Evolutionary conservation across 805 yeast species (phyloP).

Genomic region (Sporopachydermia lactativora): DNA sequence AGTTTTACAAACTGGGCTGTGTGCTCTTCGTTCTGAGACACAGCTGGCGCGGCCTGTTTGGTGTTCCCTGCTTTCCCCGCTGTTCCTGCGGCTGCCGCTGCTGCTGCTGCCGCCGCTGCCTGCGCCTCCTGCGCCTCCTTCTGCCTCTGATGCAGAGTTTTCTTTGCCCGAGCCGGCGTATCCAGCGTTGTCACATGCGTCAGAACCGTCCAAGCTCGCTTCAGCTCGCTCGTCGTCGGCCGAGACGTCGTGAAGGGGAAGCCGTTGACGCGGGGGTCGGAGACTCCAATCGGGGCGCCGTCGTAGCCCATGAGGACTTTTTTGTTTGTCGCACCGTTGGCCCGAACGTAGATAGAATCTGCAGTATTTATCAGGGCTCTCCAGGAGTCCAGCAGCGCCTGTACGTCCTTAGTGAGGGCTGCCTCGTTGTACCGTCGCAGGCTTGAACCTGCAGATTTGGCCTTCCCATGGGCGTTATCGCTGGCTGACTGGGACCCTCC

Average conservation of each 20-base stretch:
- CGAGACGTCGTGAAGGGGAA: conserved; percentile 87
- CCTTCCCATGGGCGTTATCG: conserved; percentile 88
- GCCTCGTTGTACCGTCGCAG: conserved; percentile 84
- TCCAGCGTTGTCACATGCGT: conserved; percentile 41
- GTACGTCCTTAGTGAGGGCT: conserved; percentile 66
- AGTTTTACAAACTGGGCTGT: conserved; percentile 44
- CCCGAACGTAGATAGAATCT: conserved; percentile 61
- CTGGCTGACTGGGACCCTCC: conserved; percentile 94
- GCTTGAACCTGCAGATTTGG: conserved; percentile 89
- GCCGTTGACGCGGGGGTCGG: conserved; percentile 48
- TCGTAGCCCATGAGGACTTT: conserved; percentile 55
- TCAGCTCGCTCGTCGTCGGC: conserved; percentile 72
- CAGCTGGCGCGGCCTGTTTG: conserved; percentile 7
- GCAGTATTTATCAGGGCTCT: conserved; percentile 41
- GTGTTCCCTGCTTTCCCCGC: conserved; percentile 11
- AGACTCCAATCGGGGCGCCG: conserved; percentile 33
- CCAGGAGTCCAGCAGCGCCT: conserved; percentile 58
- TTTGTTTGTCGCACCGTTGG: conserved; percentile 58
- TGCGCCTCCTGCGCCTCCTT: conserved; percentile 6
- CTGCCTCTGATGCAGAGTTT: conserved; percentile 9
- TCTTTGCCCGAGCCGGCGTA: conserved; percentile 30
- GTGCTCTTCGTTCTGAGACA: conserved; percentile 29
- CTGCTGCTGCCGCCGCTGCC: conserved; percentile 6
- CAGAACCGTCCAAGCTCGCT: conserved; percentile 71
- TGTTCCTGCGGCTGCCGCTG: conserved; percentile 10